Base-by-base conservation (phyloP, 768 basidiomycete genomes). In the Leccinellum rugosiceps region DNA sequence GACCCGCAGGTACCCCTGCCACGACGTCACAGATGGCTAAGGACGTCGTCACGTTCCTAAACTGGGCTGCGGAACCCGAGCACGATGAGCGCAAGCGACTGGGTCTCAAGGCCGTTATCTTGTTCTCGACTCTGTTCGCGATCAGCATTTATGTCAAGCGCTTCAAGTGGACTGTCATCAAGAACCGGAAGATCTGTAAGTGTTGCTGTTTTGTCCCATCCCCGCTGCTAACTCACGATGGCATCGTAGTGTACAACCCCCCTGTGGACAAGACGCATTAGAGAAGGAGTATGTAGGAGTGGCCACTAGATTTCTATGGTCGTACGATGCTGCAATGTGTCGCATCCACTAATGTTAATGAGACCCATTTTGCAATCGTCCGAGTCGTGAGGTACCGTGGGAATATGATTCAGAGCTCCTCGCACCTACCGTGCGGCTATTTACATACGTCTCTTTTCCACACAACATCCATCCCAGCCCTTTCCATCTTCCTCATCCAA, bases 21-120 rank as follows among this genome's bases (percentile, higher is more conserved):
- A 99, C 97, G 49, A 88, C 94, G 6, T 91, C 93, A 6, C 97
- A 99, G 74, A 95, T 99, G 96, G 96, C 97, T 65, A 99, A 98
- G 82, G 97, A 99, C 69, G 94, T 99, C 53, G 84, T 84, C 47
- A 92, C 90, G 3, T 98, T 98, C 88, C 77, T 98, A 50, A 86
- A 85, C 77, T 98, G 95, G 95, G 92, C 96, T 17, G 85, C 97
- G 56, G 97, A 99, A 74, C 97, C 97, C 30, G 97, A 99, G 73
- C 91, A 95, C 67, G 97, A 99, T 69, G 90, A 95, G 72, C 83
- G 97, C 72, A 98, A 99, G 82, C 94, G 93, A 83, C 87, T 88
- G 70, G 96, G 97, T 63, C 78, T 98, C 74, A 95, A 98, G 77
- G 95, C 94, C 21, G 85, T 95, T 65, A 94, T 98, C 71, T 80